Base-by-base conservation (phyloP, 176 grass and related monocot species). In the Tillandsia fasciculata region DNA sequence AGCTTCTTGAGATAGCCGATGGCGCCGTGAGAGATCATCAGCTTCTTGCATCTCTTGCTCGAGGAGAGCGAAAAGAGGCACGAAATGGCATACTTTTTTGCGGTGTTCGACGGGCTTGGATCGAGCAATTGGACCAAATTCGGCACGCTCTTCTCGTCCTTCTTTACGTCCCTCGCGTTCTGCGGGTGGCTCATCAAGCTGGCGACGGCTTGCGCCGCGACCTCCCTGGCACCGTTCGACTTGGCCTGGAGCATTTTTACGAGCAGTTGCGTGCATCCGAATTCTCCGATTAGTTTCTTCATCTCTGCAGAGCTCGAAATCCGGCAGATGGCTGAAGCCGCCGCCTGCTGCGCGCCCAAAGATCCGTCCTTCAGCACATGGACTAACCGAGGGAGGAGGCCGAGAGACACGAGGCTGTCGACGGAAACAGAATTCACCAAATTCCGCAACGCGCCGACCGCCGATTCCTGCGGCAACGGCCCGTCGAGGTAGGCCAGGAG, bases 1-100 rank as follows among this genome's bases (percentile, higher is more conserved):
- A 97, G 90, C 82, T 97, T 97, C 82, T 97, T 97, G 47, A 97
- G 86, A 77, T 97, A 97, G 26, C 93, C 93, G 9, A 97, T 92
- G 9, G 93, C 84, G 58, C 93, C 93, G 22, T 97, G 87, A 0
- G 93, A 91, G 69, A 97, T 72, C 93, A 97, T 97, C 61, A 92
- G 68, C 66, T 90, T 97, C 93, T 74, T 92, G 73, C 83, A 92
- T 17, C 83, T 86, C 63, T 92, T 97, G 72, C 86, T 87, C 48
- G 88, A 68, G 0, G 89, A 90, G 18, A 92, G 76, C 12, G 67
- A 53, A 69, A 92, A 65, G 13, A 97, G 87, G 73, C 86, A 92
- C 3, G 83, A 84, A 70, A 97, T 87, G 7, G 95, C 95, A 50
- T 99, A 94, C 90, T 99, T 99, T 84, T 93, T 99, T 0, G 95